These are phyloP conservation scores for Alternaria dauci DNA, from an alignment of 2,329 filamentous ascomycete species.

Conservation along the genomic window DNA sequence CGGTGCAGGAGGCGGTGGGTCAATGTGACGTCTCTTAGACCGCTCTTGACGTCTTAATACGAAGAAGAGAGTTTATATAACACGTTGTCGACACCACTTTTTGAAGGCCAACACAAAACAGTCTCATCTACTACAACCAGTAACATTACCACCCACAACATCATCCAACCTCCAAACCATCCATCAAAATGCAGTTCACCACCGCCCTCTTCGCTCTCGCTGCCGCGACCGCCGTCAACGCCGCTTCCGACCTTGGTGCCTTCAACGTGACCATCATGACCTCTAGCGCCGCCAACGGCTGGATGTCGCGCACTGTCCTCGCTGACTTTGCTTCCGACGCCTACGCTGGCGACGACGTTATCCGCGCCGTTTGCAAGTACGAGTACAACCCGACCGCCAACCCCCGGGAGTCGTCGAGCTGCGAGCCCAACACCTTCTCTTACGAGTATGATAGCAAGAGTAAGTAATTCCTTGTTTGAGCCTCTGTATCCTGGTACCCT, in stretches of 20 bases:
- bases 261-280: constrained; percentile 3
- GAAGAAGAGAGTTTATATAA: neutral
- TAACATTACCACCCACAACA: neutral
- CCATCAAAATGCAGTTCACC: constrained; percentile 8
- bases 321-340: constrained; percentile 18
- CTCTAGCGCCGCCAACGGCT: neutral
- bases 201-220: constrained; percentile 10
- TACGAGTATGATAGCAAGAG: constrained; percentile 14
- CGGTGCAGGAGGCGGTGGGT: constrained; percentile 1
- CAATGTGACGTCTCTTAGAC: neutral
- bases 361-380: constrained; percentile 5
- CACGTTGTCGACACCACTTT: neutral
- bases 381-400: neutral
- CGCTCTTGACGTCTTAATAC: constrained; percentile 2
- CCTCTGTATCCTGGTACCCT: neutral
- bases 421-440: constrained; percentile 9
- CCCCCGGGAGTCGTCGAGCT: neutral
- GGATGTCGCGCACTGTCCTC: neutral
- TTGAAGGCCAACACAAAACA: neutral
- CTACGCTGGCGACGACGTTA: constrained; percentile 11
- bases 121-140: neutral
- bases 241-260: neutral
- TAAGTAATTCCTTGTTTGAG: constrained; percentile 4
- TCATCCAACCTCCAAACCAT: neutral
- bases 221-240: neutral